Evolutionary conservation across 2,329 filamentous ascomycete species (phyloP).

Genomic region (Trichoderma polysporum): DNA sequence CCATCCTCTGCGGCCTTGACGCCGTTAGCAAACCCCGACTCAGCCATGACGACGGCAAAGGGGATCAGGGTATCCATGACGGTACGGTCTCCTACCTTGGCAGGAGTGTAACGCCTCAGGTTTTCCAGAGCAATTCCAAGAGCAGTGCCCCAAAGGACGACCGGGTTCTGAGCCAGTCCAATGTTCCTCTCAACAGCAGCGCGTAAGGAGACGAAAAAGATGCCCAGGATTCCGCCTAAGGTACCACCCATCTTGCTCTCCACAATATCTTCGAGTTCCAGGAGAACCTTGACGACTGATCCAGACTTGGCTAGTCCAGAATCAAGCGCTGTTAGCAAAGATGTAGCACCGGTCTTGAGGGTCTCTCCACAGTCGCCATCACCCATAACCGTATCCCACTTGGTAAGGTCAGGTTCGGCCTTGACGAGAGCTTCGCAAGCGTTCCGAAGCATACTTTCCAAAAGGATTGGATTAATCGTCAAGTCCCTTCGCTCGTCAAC

Average conservation of each 20-base stretch:
- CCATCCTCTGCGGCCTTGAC: slow-evolving; percentile 60
- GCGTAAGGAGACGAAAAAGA: slow-evolving; percentile 52
- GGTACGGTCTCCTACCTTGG: slow-evolving; percentile 55
- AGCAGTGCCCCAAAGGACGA: slow-evolving; percentile 45
- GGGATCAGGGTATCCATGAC: slow-evolving; percentile 59
- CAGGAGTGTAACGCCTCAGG: slow-evolving; percentile 53
- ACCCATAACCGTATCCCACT: slow-evolving; percentile 62
- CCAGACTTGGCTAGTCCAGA: slow-evolving; percentile 41
- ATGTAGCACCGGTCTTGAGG: slow-evolving; percentile 52
- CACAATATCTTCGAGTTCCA: slow-evolving; percentile 54
- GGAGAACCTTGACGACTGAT: slow-evolving; percentile 48
- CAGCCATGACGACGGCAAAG: slow-evolving; percentile 49
- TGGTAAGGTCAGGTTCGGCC: slow-evolving; percentile 62
- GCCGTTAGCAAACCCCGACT: slow-evolving; percentile 53
- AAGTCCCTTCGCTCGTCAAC: slow-evolving; percentile 44
- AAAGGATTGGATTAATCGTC: slow-evolving; percentile 50
- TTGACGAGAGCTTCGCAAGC: slow-evolving; percentile 54
- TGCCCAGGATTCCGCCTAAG: slow-evolving; percentile 53
- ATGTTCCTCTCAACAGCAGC: slow-evolving; percentile 43
- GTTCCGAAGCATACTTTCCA: slow-evolving; percentile 56
- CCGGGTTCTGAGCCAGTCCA: slow-evolving; percentile 32
- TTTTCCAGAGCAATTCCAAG: slow-evolving; percentile 46
- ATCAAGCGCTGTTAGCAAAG: slow-evolving; percentile 48
- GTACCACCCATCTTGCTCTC: slow-evolving; percentile 56
- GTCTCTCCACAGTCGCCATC: slow-evolving; percentile 68